Percentiles rank a stretch among this genome's conserved stretches.
Evolutionary conservation across 495 filamentous ascomycete species (phyloP).

Genomic region (Coniosporium apollinis): DNA sequence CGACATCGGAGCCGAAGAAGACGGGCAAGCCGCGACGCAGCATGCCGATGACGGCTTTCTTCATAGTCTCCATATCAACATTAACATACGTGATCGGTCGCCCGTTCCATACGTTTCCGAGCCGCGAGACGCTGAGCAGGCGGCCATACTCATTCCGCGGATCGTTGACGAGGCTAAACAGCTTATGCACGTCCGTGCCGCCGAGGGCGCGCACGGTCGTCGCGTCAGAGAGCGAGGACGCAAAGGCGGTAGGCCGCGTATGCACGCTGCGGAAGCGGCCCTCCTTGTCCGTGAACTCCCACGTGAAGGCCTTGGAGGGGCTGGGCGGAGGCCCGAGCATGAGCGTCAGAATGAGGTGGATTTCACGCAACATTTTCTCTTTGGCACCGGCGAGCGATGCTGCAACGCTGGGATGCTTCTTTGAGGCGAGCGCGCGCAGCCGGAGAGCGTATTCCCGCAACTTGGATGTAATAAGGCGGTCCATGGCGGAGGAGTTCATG

Average conservation of each 20-base stretch:
- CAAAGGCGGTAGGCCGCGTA: constrained; percentile 49
- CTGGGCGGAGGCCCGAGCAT: constrained; percentile 62
- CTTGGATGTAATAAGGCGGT: constrained; percentile 64
- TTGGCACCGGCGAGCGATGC: constrained; percentile 36
- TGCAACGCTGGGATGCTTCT: constrained; percentile 10
- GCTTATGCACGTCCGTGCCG: constrained; percentile 35
- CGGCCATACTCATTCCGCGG: constrained; percentile 54
- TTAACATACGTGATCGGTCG: constrained; percentile 63
- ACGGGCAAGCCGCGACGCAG: constrained; percentile 49
- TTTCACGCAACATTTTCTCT: constrained; percentile 54
- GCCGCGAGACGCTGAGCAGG: constrained; percentile 54
- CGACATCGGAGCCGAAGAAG: constrained; percentile 81
- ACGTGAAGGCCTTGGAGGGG: constrained; percentile 48
- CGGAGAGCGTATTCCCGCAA: constrained; percentile 64
- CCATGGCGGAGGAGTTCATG: constrained; percentile 47
- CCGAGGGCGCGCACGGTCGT: constrained; percentile 31
- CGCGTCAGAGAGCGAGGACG: constrained; percentile 35
- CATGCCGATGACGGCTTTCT: constrained; percentile 57
- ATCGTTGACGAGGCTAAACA: constrained; percentile 73
- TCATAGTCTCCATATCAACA: constrained; percentile 54
- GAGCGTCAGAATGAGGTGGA: constrained; percentile 61
- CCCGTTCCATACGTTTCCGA: constrained; percentile 65
- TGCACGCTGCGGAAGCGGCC: constrained; percentile 39
- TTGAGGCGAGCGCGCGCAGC: constrained; percentile 35
- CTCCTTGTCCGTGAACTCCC: constrained; percentile 58